Evolutionary conservation across 1,139 yeast species (phyloP).

Genomic region (Suhomyces guaymorum): DNA sequence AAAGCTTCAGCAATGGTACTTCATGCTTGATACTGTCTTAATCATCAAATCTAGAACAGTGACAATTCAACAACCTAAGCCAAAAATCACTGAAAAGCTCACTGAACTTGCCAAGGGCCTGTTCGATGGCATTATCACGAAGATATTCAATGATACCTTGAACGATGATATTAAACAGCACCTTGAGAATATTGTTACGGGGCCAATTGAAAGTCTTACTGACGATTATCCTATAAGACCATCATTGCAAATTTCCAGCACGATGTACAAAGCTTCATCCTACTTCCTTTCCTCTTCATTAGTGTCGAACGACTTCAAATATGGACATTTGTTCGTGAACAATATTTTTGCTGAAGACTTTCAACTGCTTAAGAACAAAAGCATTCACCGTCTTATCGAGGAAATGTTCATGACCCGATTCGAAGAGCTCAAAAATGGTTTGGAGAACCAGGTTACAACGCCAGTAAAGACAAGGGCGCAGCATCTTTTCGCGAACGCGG

Average conservation of each 20-base stretch:
- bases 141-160: not conserved
- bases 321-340: constrained; percentile 26
- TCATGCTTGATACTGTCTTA: constrained; percentile 11
- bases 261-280: constrained; percentile 26
- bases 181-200: not conserved
- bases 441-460: not conserved
- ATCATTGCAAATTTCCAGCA: constrained; percentile 24
- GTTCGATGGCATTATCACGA: constrained; percentile 11
- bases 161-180: constrained; percentile 1
- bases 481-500: constrained; percentile 24
- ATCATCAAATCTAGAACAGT: constrained; percentile 9
- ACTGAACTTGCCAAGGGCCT: constrained; percentile 4
- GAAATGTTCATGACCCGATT: constrained; percentile 3
- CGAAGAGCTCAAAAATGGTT: not conserved
- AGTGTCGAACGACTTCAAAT: constrained; percentile 13
- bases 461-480: constrained; percentile 5
- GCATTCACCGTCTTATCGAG: constrained; percentile 22
- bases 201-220: not conserved
- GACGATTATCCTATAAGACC: constrained; percentile 26
- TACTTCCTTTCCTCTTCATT: constrained; percentile 15
- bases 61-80: not conserved
- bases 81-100: not conserved
- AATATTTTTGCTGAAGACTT: constrained; percentile 18
- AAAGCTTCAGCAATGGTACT: constrained; percentile 6
- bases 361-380: constrained; percentile 27